Evolutionary conservation across 805 yeast species (phyloP).

Genomic region (Starmera pachycereana): DNA sequence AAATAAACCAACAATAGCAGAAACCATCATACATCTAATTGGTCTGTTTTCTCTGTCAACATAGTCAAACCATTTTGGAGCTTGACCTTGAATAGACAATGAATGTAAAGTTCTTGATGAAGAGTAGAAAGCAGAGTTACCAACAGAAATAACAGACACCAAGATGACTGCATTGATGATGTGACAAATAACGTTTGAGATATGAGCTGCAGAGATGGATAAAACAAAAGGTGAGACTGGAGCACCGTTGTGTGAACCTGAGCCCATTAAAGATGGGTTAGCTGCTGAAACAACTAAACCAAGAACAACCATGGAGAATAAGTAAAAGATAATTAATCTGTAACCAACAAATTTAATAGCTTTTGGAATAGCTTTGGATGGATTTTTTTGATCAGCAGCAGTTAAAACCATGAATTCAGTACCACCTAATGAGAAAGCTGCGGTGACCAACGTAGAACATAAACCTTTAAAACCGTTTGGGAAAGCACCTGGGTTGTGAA

Average conservation of each 20-base stretch:
- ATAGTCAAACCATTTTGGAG: conserved; percentile 41
- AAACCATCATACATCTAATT: conserved; percentile 36
- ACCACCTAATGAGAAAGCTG: conserved; percentile 55
- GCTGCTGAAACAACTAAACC: conserved; percentile 47
- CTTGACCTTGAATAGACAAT: conserved; percentile 49
- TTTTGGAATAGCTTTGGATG: conserved; percentile 44
- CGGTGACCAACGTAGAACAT: conserved; percentile 39
- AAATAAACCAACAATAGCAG: conserved; percentile 44
- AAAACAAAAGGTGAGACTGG: conserved; percentile 64
- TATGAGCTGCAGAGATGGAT: conserved; percentile 46
- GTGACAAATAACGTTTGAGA: conserved; percentile 42
- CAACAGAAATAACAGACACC: conserved; percentile 48
- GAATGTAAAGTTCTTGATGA: conserved; percentile 41
- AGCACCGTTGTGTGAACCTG: conserved; percentile 23
- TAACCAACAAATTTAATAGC: conserved; percentile 47
- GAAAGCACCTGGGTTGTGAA: conserved; percentile 47
- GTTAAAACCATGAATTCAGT: conserved; percentile 49
- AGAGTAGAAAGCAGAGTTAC: conserved; percentile 45
- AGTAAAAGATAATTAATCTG: conserved; percentile 41
- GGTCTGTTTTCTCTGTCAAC: conserved; percentile 55
- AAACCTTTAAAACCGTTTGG: conserved; percentile 46
- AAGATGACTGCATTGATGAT: conserved; percentile 56
- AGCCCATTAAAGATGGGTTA: conserved; percentile 32
- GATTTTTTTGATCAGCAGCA: conserved; percentile 46
- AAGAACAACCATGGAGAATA: conserved; percentile 34